These are phyloP conservation scores for Lodderomyces elongisporus DNA, from an alignment of 1,139 yeast genomes.

Conservation along the genomic window DNA sequence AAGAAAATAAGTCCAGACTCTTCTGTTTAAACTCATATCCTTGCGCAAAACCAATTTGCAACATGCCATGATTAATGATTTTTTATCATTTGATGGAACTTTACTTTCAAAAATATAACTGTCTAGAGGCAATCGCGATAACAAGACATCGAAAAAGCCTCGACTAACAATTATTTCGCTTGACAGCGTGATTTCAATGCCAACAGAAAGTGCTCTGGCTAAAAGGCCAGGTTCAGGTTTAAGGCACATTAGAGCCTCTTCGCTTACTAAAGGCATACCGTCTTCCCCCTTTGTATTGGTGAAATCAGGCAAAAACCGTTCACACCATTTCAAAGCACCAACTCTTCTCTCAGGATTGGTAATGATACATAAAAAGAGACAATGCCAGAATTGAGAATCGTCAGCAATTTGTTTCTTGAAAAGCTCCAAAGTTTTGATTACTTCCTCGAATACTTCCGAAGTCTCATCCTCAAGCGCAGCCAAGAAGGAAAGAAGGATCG, in stretches of 20 bases:
- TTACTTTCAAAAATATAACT: conserved; percentile 51
- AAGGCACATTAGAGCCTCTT: conserved; percentile 57
- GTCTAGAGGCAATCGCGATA: conserved; percentile 60
- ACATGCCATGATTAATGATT: conserved; percentile 57
- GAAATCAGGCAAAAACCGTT: conserved; percentile 55
- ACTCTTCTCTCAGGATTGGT: conserved; percentile 72
- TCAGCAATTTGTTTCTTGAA: conserved; percentile 57
- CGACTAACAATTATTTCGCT: conserved; percentile 69
- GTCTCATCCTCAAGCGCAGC: conserved; percentile 93
- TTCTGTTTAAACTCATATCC: conserved; percentile 90
- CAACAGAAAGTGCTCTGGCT: conserved; percentile 65
- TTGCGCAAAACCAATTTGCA: conserved; percentile 65
- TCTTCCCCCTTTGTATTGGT: conserved; percentile 16
- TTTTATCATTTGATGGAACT: conserved; percentile 49
- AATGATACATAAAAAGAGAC: conserved; percentile 68
- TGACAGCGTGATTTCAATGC: conserved; percentile 47
- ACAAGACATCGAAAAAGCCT: conserved; percentile 80
- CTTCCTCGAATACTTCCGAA: conserved; percentile 69
- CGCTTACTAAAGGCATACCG: conserved; percentile 19
- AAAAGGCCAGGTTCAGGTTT: conserved; percentile 77
- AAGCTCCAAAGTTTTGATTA: conserved; percentile 54
- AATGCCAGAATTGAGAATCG: conserved; percentile 82
- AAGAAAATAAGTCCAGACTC: conserved; percentile 88
- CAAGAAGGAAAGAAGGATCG: conserved; percentile 66
- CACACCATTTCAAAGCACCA: conserved; percentile 81